These are phyloP conservation scores for Candida arabinofermentans DNA, from an alignment of 805 yeast genomes.

Conservation along the genomic window DNA sequence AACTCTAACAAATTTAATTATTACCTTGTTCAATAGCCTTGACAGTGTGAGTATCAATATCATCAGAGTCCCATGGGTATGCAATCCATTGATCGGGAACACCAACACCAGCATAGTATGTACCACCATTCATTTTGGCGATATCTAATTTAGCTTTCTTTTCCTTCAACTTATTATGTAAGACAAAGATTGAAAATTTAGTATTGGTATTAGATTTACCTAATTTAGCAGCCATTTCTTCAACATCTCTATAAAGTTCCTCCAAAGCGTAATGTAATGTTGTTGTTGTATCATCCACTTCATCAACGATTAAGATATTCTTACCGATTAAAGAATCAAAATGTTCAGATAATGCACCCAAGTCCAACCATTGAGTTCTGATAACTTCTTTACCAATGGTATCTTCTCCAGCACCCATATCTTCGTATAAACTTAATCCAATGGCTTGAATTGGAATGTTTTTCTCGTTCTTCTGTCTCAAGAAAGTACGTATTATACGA, in stretches of 20 bases:
- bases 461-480: slow-evolving; percentile 54
- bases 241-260: slow-evolving; percentile 67
- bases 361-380: slow-evolving; percentile 89
- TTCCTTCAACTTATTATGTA: slow-evolving; percentile 79
- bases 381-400: slow-evolving; percentile 74
- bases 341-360: slow-evolving; percentile 64
- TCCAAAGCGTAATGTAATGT: slow-evolving; percentile 80
- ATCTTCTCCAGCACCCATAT: slow-evolving; percentile 44
- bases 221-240: slow-evolving; percentile 52
- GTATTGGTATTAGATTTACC: slow-evolving; percentile 61
- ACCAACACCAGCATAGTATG: slow-evolving; percentile 69
- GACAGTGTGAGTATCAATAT: slow-evolving; percentile 73
- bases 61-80: slow-evolving; percentile 86
- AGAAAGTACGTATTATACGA: slow-evolving; percentile 60
- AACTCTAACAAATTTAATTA: slow-evolving; percentile 21
- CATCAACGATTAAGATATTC: slow-evolving; percentile 78
- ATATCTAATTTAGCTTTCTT: slow-evolving; percentile 72
- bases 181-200: slow-evolving; percentile 69
- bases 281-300: slow-evolving; percentile 90
- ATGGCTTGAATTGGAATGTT: slow-evolving; percentile 71
- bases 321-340: slow-evolving; percentile 78
- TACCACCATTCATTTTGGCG: slow-evolving; percentile 56
- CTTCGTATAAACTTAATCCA: slow-evolving; percentile 62
- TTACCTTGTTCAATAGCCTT: slow-evolving; percentile 66
- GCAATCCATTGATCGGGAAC: slow-evolving; percentile 82